phyloP scores from a whole-genome alignment of 768 basidiomycete species.

The Amanita rubescens region DNA sequence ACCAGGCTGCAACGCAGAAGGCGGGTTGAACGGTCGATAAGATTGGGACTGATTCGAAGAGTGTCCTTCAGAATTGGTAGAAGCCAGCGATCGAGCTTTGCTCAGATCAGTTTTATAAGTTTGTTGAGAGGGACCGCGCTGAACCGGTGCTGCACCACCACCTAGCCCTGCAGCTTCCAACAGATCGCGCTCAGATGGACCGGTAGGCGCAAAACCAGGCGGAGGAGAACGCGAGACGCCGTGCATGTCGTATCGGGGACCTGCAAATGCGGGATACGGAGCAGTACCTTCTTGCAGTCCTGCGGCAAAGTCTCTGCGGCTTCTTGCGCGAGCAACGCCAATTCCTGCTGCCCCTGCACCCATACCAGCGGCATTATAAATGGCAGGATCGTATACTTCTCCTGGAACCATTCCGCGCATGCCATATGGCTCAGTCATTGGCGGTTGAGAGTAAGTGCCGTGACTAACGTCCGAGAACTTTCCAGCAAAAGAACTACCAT shows the following conservation, averaged over 20 bases:
- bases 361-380: slow-evolving; percentile 18
- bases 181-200: slow-evolving; percentile 12
- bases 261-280: slow-evolving; percentile 35
- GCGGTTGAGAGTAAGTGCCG: slow-evolving; percentile 47
- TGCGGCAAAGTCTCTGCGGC: slow-evolving; percentile 26
- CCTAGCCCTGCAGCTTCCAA: slow-evolving; percentile 19
- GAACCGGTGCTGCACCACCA: slow-evolving; percentile 2
- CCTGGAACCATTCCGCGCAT: slow-evolving; percentile 40
- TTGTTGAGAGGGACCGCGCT: slow-evolving; percentile 10
- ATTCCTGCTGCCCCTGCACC: slow-evolving; percentile 34
- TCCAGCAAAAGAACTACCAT: slow-evolving; percentile 15
- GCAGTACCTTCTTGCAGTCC: slow-evolving; percentile 28
- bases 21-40: background rate
- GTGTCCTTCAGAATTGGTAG: slow-evolving; percentile 5
- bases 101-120: slow-evolving; percentile 9
- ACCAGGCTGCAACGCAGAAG: background rate
- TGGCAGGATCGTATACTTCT: slow-evolving; percentile 24
- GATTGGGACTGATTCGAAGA: background rate
- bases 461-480: slow-evolving; percentile 44
- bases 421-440: slow-evolving; percentile 41
- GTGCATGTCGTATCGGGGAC: slow-evolving; percentile 11
- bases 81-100: slow-evolving; percentile 9
- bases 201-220: slow-evolving; percentile 7
- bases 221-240: slow-evolving; percentile 7
- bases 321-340: slow-evolving; percentile 34